A percentile compares a stretch with the other conserved stretches of the same genome.
These are phyloP conservation scores for Scheffersomyces lignicola DNA, from an alignment of 1,139 yeast species.

Conservation along the genomic window DNA sequence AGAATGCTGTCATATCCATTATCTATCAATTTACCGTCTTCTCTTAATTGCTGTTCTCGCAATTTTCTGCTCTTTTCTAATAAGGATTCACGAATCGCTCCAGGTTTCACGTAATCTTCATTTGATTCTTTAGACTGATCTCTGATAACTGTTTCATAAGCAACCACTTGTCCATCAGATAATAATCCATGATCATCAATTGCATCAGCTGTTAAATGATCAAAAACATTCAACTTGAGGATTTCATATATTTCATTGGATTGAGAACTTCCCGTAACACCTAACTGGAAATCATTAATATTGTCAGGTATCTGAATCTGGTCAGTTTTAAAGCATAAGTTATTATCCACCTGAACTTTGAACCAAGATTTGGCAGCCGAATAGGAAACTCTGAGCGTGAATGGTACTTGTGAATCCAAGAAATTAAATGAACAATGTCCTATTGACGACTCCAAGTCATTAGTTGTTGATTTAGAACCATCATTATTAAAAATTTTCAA, in stretches of 20 bases:
- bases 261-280: slow-evolving; percentile 49
- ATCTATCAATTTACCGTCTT: background rate
- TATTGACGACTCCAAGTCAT: slow-evolving; percentile 33
- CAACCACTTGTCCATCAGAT: slow-evolving; percentile 41
- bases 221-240: slow-evolving; percentile 54
- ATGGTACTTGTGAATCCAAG: slow-evolving; percentile 69
- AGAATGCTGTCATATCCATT: background rate
- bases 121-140: background rate
- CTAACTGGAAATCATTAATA: slow-evolving; percentile 41
- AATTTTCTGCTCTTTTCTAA: slow-evolving; percentile 37
- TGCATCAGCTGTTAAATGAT: slow-evolving; percentile 54
- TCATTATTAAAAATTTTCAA: slow-evolving; percentile 61
- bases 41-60: slow-evolving; percentile 7
- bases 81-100: slow-evolving; percentile 31
- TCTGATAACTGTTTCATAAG: slow-evolving; percentile 18
- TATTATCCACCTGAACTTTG: slow-evolving; percentile 69
- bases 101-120: slow-evolving; percentile 9
- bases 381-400: slow-evolving; percentile 64
- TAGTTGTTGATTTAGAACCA: slow-evolving; percentile 38
- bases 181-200: slow-evolving; percentile 57
- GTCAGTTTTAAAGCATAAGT: slow-evolving; percentile 66
- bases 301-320: slow-evolving; percentile 39
- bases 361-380: slow-evolving; percentile 42
- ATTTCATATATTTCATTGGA: slow-evolving; percentile 62
- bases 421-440: slow-evolving; percentile 61